These are phyloP conservation scores for Fistulifera solaris DNA, from an alignment of 108 stramenopile genomes.

Conservation along the genomic window DNA sequence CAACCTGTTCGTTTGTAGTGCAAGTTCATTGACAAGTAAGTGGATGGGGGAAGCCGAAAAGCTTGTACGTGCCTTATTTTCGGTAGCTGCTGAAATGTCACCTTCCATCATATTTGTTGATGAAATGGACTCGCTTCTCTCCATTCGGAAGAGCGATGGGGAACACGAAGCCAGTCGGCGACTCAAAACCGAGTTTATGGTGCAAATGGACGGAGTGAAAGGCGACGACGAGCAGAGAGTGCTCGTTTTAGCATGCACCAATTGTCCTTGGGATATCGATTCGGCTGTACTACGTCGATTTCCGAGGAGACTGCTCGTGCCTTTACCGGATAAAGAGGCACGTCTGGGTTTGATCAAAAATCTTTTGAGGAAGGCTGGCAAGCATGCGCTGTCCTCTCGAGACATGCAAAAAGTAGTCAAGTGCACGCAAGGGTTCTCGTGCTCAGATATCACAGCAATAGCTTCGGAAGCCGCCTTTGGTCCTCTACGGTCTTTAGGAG, in stretches of 20 bases:
- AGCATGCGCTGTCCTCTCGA: constrained; percentile 16
- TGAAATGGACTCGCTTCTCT: constrained; percentile 87
- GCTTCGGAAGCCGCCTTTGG: constrained; percentile 58
- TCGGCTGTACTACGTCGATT: constrained; percentile 81
- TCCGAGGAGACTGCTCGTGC: constrained; percentile 88
- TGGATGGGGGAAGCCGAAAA: constrained; percentile 89
- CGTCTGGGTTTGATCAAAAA: constrained; percentile 38
- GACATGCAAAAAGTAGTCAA: constrained; percentile 30
- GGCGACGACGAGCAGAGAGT: constrained; percentile 21
- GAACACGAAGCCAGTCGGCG: constrained; percentile 92
- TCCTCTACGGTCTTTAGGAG: constrained; percentile 38
- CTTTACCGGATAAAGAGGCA: constrained; percentile 70
- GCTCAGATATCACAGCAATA: constrained; percentile 55
- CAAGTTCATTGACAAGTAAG: constrained; percentile 70
- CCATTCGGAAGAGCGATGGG: constrained; percentile 32
- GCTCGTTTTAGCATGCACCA: constrained; percentile 88
- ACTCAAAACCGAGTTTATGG: constrained; percentile 95
- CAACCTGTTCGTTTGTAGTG: constrained; percentile 64
- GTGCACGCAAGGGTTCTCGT: constrained; percentile 38
- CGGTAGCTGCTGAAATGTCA: constrained; percentile 46
- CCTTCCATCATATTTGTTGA: constrained; percentile 91
- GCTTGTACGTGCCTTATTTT: constrained; percentile 74
- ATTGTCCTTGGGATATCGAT: constrained; percentile 93
- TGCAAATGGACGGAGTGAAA: constrained; percentile 89
- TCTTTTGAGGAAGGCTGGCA: constrained; percentile 33